Conservation (phyloP, 148 eudicot genomes). For the Rhododendron ovatum region DNA sequence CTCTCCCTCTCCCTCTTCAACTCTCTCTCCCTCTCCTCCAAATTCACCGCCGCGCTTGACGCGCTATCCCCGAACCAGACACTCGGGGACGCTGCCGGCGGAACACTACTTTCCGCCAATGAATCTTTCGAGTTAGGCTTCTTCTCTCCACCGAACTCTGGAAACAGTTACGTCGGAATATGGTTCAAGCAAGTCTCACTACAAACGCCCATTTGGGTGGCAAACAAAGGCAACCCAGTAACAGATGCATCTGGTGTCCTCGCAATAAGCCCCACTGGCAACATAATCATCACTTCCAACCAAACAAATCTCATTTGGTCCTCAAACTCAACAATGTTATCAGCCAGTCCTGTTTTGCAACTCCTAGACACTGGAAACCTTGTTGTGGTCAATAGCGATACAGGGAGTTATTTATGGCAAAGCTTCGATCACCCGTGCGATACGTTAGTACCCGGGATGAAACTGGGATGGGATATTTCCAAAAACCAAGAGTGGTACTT, state of each 20-base stretch:
- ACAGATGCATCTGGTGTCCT: conserved; percentile 16
- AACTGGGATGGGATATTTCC: conserved; percentile 20
- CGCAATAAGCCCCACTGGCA: conserved; percentile 7
- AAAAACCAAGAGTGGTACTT: conserved; percentile 10
- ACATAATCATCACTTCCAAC: conserved; percentile 7
- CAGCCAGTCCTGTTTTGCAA: conserved; percentile 1
- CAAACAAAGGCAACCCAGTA: conserved; percentile 17
- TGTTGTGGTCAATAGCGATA: conserved; percentile 2
- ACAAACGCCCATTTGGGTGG: conserved; percentile 19
- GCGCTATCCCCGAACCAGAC: conserved; percentile 3
- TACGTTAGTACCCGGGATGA: conserved; percentile 27
- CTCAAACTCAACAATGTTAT: conserved; percentile 1
- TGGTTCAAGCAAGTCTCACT: conserved; percentile 21
- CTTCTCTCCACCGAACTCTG: conserved; percentile 1
- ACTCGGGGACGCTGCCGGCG: no score
- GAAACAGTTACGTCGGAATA: conserved; percentile 26
- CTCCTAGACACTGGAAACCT: conserved; percentile 31
- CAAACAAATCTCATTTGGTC: conserved; percentile 9
- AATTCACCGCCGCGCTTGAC: not conserved
- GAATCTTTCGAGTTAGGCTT: no score
- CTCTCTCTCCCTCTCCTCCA: conserved; percentile 1
- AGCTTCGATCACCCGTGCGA: conserved; percentile 31
- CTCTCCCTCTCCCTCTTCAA: conserved; percentile 1
- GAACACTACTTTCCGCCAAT: no score
- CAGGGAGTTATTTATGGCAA: conserved; percentile 17